A percentile compares a stretch with the other conserved stretches of the same genome.
These are phyloP conservation scores for Clarireedia hainanense DNA, from an alignment of 2,329 filamentous ascomycete species.

Conservation along the genomic window DNA sequence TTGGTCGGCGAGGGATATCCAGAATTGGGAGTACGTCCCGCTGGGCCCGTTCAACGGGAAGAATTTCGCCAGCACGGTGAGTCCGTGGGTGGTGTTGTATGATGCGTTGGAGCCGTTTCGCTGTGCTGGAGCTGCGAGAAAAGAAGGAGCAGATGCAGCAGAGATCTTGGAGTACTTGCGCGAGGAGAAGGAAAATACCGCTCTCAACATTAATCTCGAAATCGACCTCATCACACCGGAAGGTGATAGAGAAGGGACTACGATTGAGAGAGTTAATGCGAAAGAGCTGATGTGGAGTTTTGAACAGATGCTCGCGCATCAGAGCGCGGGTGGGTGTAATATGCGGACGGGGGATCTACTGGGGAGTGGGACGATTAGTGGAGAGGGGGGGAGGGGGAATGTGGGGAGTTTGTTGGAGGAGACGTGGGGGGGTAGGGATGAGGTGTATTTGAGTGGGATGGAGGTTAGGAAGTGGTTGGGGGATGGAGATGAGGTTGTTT, in stretches of 20 bases:
- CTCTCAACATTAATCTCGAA: constrained; percentile 63
- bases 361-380: constrained; percentile 73
- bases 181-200: constrained; percentile 48
- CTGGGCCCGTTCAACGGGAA: constrained; percentile 77
- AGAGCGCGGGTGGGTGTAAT: constrained; percentile 67
- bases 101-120: constrained; percentile 68
- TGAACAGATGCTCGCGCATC: constrained; percentile 75
- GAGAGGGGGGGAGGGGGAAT: constrained; percentile 40
- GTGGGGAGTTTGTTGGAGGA: constrained; percentile 66
- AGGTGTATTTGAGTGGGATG: constrained; percentile 53
- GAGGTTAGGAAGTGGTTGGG: constrained; percentile 64
- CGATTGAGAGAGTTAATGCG: constrained; percentile 52
- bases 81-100: constrained; percentile 69
- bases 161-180: constrained; percentile 55
- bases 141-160: constrained; percentile 40
- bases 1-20: constrained; percentile 78
- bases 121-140: constrained; percentile 32
- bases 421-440: constrained; percentile 58
- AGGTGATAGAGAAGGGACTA: constrained; percentile 42
- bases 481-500: constrained; percentile 63
- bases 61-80: constrained; percentile 74
- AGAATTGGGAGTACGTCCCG: constrained; percentile 78
- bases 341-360: constrained; percentile 68
- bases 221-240: constrained; percentile 50
- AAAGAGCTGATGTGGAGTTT: constrained; percentile 74